These are phyloP conservation scores for Corinectria fuckeliana DNA, from an alignment of 2,329 filamentous ascomycete species.

Conservation along the genomic window DNA sequence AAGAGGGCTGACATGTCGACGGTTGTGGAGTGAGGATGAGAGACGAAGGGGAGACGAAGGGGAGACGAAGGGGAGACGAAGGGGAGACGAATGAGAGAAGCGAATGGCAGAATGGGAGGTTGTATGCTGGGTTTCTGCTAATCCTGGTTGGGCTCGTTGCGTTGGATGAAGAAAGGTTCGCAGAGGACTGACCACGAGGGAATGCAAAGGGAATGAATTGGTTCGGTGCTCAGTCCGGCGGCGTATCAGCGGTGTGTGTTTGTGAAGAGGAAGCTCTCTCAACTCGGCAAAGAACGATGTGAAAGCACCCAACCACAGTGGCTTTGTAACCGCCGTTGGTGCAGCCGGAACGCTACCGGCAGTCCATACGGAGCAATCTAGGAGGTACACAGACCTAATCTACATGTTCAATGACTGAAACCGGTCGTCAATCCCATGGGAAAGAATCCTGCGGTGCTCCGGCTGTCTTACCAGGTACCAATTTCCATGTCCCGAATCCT, in stretches of 20 bases:
- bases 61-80: background rate
- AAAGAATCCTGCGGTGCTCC: background rate
- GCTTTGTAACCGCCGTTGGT: background rate
- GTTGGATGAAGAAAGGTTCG: background rate
- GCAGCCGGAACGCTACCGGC: background rate
- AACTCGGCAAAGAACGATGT: background rate
- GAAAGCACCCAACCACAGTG: background rate
- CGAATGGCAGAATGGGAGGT: background rate
- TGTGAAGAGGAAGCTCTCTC: background rate
- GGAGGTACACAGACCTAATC: background rate
- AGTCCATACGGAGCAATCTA: background rate
- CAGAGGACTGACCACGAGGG: background rate
- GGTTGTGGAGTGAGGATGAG: background rate
- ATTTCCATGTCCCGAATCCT: background rate
- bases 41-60: background rate
- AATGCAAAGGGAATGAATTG: background rate
- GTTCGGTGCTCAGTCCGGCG: constrained; percentile 8
- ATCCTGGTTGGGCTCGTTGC: background rate
- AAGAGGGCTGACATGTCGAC: constrained; percentile 34
- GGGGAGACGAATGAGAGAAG: background rate
- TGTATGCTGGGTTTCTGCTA: background rate
- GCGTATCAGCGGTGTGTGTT: background rate
- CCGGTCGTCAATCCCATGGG: background rate
- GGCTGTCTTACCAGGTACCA: too few relatives aligned
- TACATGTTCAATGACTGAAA: background rate